Conservation (phyloP, 2,329 filamentous ascomycete species). For the Sporothrix variecibatus region DNA sequence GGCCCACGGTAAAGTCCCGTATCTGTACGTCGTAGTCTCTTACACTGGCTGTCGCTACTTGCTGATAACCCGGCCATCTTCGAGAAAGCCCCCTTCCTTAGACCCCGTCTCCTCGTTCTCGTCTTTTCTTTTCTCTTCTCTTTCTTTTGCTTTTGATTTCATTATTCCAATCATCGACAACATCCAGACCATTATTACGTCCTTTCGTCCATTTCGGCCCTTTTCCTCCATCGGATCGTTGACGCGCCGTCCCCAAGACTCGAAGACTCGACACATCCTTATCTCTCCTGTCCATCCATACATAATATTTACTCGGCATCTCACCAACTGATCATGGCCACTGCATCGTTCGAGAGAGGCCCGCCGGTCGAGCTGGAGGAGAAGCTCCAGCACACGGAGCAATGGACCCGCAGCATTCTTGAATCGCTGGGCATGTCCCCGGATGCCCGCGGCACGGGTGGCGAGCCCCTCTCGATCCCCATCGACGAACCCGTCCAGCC, state of each 20-base stretch:
- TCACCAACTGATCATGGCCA: background rate
- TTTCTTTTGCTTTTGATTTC: background rate
- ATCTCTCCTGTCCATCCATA: background rate
- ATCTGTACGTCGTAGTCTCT: background rate
- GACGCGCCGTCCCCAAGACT: background rate
- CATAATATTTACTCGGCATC: background rate
- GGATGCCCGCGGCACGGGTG: slow-evolving; percentile 60
- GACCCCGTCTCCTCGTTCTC: background rate
- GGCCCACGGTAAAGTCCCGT: slow-evolving; percentile 7
- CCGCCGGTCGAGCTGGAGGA: slow-evolving; percentile 16
- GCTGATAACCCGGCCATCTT: slow-evolving; percentile 9
- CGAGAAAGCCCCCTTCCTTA: background rate
- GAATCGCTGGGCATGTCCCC: slow-evolving; percentile 58
- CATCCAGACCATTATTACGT: background rate
- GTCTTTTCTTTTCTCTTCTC: background rate
- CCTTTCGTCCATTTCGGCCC: background rate
- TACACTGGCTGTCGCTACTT: background rate
- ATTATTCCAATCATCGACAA: background rate
- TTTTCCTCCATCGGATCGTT: background rate
- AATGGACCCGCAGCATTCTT: slow-evolving; percentile 65
- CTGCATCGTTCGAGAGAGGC: background rate
- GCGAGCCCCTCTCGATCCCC: slow-evolving; percentile 70
- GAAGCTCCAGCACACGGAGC: slow-evolving; percentile 43
- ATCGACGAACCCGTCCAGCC: slow-evolving; percentile 59
- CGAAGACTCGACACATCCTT: background rate